Evolutionary conservation across 2,329 filamentous ascomycete species (phyloP), one percentile per base, ranked within the genome.

Genomic region (Cytospora leucostoma): DNA sequence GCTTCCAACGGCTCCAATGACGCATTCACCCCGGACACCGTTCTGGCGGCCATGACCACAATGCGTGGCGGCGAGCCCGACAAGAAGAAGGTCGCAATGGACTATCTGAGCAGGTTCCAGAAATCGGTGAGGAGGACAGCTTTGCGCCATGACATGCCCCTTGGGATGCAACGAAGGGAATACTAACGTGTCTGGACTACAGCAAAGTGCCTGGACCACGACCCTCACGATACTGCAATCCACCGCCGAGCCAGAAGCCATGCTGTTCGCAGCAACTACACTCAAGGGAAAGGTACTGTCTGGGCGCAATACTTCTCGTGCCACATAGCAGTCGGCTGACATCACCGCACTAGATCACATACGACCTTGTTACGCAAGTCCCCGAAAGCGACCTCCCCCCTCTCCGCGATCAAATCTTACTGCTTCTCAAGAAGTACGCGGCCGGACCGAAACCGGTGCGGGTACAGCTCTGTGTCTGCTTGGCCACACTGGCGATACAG

Each of bases 201-300:
- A 97, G 92, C 84, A 91, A 73, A 91, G 92, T 75, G 95, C 95
- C 70, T 99, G 95, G 95, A 89, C 88, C 52, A 89, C 90, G 54
- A 93, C 93, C 67, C 89, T 97, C 74, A 86, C 88, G 59, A 91
- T 99, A 67, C 81, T 99, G 67, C 92, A 96, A 75, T 91, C 92
- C 56, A 84, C 89, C 67, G 86, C 90, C 61, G 89, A 93, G 67
- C 84, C 90, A 57, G 93, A 97, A 75, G 91, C 92, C 33, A 95
- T 95, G 75, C 82, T 99, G 65, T 99, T 99, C 77, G 95, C 95
- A 54, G 95, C 95, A 64, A 98, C 94, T 54, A 99, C 95, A 59
- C 81, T 99, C 73, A 97, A 96, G 80, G 95, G 95, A 82, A 99
- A 99, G 89, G 95, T 98, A 82, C 53, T 38, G 17, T 19, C n/a